Evolutionary conservation across 768 basidiomycete genomes (phyloP), one percentile per base, ranked within the genome.

Genomic region (Termitomyces sp.): DNA sequence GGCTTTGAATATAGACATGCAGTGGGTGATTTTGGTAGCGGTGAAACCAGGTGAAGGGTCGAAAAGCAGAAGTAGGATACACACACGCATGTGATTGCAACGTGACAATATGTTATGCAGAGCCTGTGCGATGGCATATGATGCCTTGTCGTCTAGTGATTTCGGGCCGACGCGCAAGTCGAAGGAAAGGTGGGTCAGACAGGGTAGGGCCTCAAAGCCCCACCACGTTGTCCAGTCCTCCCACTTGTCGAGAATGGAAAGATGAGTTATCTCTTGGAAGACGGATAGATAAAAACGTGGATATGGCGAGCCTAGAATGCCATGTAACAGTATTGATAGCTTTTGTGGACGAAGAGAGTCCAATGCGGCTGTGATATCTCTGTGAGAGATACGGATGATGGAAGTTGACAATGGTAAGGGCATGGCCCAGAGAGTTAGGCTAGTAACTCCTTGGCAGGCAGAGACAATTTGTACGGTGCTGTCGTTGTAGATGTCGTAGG

Each of bases 221-320:
- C 65, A 58, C 75, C 75, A 78, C 1, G 68, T 60, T 5, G 69
- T 69, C 76, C 77, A 78, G 9, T 77, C 75, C 39, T 77, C 72
- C 76, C 76, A 78, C 59, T 65, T 68, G 58, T 77, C 75, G 18
- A 72, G 64, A 29, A 78, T 67, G 1, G 73, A 70, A 13, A 78
- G 68, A 57, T 77, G 75, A 0, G 75, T 77, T 15, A 76, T 65
- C 15, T 57, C 54, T 54, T 67, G 62, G 62, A 76, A 76, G 60
- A 76, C 70, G 4, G 70, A 65, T 4, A 66, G 59, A 20, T 63
- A 61, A 44, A 75, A 66, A 44, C 59, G 57, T 5, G 67, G 65
- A 57, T 62, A 56, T 12, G 62, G 63, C 10, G 66, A 62, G 12
- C 61, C 57, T 7, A 68, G 47, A 29, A 69, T 54, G 24, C 66